Evolutionary conservation across 768 basidiomycete species (phyloP), one percentile per base, ranked within the genome.

Genomic region (Psilocybe sp.): DNA sequence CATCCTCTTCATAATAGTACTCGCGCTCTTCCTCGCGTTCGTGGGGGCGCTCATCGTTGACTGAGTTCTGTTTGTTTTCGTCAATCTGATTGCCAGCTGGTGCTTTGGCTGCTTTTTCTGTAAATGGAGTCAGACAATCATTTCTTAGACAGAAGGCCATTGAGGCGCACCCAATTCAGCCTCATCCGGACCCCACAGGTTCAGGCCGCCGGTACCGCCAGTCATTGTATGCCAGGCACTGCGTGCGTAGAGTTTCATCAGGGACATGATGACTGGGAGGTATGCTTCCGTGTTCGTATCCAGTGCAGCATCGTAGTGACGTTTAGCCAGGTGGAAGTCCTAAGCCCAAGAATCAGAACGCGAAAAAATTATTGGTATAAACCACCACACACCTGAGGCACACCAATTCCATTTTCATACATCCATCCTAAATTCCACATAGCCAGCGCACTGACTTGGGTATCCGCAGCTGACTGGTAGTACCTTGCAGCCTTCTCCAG

Each of bases 341-440:
- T 94, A 56, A 12, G 31, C 40, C 23, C 38, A 40, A 31, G 13
- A 7, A 46, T 33, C 41, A 59, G 23, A 48, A 23, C 28, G 13
- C 36, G 11, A 31, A 11, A 32, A 32, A 39, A 18, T 37, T 2
- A 38, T 8, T 31, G 12, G 23, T n/a, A 18, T 39, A 44, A 34
- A 15, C 11, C 28, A 28, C 40, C 23, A 28, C 41, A 54, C 53
- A 90, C 92, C 77, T 89, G 87, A 19, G 89, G 83, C 0, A 98
- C 91, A 2, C 97, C 97, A 16, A 90, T 66, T 0, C 97, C 97
- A 59, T 93, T 92, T 70, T 98, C 96, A 65, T 98, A 98, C 97
- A 98, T 98, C 91, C 92, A 98, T 1, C 96, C 97, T 10, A 98
- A 71, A 62, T 98, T 97, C 93, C 93, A 98, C 85, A 97, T 92